Evolutionary conservation across 306 rosid species (phyloP).

Genomic region (Pueraria montana): DNA sequence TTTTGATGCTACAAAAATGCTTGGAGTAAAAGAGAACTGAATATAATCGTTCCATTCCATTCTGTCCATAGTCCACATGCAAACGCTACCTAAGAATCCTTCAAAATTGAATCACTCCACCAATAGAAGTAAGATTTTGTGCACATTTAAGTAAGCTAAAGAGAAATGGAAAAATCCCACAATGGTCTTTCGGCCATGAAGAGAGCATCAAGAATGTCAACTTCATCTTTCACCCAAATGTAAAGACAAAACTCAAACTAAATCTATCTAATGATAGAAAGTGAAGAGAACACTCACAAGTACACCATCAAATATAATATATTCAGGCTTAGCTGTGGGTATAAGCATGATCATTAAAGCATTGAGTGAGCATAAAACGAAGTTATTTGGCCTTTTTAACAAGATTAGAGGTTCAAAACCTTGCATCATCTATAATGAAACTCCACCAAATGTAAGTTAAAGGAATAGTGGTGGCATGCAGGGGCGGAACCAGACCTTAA

Average conservation of each 20-base stretch:
- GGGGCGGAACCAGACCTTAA: no score
- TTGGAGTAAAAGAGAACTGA: not conserved
- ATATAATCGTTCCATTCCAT: not conserved
- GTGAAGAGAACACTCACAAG: conserved; percentile 33
- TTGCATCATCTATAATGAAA: conserved; percentile 84
- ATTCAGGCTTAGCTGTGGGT: not conserved
- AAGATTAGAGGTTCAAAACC: conserved; percentile 56
- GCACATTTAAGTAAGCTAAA: no score
- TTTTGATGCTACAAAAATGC: not conserved
- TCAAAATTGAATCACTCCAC: no score
- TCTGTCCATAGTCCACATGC: not conserved
- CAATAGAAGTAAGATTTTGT: no score
- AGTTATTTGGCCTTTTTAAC: conserved; percentile 74
- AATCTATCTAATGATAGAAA: conserved; percentile 31
- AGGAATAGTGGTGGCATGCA: conserved; percentile 81
- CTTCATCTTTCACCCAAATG: conserved; percentile 32
- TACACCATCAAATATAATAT: conserved; percentile 6
- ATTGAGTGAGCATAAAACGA: conserved; percentile 2
- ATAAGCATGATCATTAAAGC: conserved; percentile 5
- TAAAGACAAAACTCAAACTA: conserved; percentile 1
- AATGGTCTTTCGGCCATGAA: conserved; percentile 39
- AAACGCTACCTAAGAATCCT: no score
- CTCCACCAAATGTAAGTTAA: conserved; percentile 92
- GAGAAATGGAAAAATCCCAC: conserved; percentile 17
- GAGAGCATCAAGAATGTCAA: conserved; percentile 3